phyloP scores from a whole-genome alignment of 176 grass and related monocot genomes.

The Poa pratensis region DNA sequence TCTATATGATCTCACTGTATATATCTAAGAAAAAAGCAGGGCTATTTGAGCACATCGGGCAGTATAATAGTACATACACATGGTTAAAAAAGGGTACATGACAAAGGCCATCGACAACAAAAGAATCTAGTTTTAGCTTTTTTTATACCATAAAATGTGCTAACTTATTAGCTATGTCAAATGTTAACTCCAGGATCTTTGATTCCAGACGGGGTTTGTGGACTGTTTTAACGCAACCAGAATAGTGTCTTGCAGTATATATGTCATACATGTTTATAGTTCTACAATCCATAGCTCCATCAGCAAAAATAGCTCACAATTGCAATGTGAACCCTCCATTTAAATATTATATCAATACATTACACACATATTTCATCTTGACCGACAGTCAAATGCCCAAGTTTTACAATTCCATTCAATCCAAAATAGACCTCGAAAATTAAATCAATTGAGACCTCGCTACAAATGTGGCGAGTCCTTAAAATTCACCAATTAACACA shows the following conservation, averaged over 20 bases:
- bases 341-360: background rate
- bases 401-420: conserved; percentile 6
- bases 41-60: background rate
- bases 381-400: background rate
- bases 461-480: background rate
- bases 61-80: background rate
- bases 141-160: too few relatives aligned
- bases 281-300: background rate
- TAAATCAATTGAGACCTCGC: background rate
- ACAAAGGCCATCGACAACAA: too few relatives aligned
- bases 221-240: background rate
- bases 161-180: background rate
- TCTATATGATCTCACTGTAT: background rate
- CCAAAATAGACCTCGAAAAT: background rate
- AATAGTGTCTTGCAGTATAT: background rate
- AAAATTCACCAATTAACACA: background rate
- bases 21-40: background rate
- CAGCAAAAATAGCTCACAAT: conserved; percentile 2
- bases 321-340: background rate
- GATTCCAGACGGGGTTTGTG: too few relatives aligned
- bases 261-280: conserved; percentile 1
- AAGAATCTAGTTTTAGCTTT: background rate
- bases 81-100: background rate
- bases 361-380: background rate
- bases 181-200: background rate